Conservation (phyloP, 192 early-diverging fungal species). For the Chytriomyces sp. region DNA sequence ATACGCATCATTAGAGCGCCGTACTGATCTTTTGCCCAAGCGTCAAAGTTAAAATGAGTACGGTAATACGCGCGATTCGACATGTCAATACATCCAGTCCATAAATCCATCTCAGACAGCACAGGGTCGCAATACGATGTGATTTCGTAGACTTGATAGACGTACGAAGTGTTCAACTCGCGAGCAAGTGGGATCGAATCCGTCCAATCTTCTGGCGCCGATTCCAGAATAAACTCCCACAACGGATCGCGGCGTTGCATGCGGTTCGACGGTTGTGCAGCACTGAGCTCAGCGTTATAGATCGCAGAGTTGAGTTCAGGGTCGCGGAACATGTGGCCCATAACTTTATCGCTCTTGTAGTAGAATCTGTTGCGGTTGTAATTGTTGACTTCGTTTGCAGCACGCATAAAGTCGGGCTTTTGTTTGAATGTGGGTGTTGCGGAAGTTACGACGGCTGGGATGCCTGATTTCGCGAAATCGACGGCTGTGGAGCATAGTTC, state of each 20-base stretch:
- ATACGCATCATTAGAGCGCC: background rate
- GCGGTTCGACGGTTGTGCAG: background rate
- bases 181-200: background rate
- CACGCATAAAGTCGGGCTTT: conserved; percentile 75
- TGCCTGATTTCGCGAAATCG: conserved; percentile 74
- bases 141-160: background rate
- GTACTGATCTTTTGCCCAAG: conserved; percentile 17
- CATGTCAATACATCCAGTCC: conserved; percentile 29
- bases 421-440: conserved; percentile 44
- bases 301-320: background rate
- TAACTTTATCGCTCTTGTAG: background rate
- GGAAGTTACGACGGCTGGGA: conserved; percentile 53
- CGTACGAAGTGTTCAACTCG: background rate
- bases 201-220: background rate
- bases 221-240: background rate
- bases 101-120: conserved; percentile 9
- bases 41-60: conserved; percentile 12
- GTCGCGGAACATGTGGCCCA: conserved; percentile 22
- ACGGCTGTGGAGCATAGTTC: conserved; percentile 74
- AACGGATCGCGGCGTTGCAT: background rate
- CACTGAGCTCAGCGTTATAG: background rate
- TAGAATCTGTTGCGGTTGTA: background rate
- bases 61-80: conserved; percentile 7
- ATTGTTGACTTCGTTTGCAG: background rate
- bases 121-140: conserved; percentile 8